Evolutionary conservation across 805 yeast genomes (phyloP).

Genomic region (Millerozyma miso): DNA sequence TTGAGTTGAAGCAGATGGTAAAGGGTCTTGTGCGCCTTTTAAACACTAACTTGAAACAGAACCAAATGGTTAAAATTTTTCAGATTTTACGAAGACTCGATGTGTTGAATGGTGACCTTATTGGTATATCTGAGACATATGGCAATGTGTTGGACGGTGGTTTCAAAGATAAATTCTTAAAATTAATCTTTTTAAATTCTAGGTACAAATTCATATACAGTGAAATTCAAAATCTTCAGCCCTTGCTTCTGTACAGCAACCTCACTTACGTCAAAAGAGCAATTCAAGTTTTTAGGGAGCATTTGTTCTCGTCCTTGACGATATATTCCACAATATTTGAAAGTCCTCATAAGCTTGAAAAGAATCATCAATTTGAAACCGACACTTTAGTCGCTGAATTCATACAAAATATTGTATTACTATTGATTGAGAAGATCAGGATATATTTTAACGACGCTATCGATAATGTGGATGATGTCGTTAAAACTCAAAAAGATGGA

Average conservation of each 20-base stretch:
- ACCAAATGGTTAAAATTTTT: conserved; percentile 73
- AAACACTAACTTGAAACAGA: conserved; percentile 72
- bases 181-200: conserved; percentile 60
- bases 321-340: conserved; percentile 60
- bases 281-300: conserved; percentile 82
- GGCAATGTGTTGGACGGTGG: conserved; percentile 2
- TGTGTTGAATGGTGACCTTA: conserved; percentile 7
- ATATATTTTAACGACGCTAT: conserved; percentile 15
- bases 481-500: conserved; percentile 50
- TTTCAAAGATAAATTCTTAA: conserved; percentile 23
- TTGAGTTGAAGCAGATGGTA: conserved; percentile 62
- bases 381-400: conserved; percentile 22
- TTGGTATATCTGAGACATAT: conserved; percentile 1
- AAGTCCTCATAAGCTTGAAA: conserved; percentile 9
- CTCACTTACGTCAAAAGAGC: conserved; percentile 70
- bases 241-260: conserved; percentile 48
- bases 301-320: conserved; percentile 67
- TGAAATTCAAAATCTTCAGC: conserved; percentile 56
- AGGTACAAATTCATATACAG: conserved; percentile 62
- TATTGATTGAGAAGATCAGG: conserved; percentile 20
- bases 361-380: conserved; percentile 14
- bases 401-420: conserved; percentile 24
- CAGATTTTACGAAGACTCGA: conserved; percentile 70
- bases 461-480: conserved; percentile 23
- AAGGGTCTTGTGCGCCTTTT: conserved; percentile 64